phyloP scores from a whole-genome alignment of 768 basidiomycete genomes.

The Mycena indigotica region DNA sequence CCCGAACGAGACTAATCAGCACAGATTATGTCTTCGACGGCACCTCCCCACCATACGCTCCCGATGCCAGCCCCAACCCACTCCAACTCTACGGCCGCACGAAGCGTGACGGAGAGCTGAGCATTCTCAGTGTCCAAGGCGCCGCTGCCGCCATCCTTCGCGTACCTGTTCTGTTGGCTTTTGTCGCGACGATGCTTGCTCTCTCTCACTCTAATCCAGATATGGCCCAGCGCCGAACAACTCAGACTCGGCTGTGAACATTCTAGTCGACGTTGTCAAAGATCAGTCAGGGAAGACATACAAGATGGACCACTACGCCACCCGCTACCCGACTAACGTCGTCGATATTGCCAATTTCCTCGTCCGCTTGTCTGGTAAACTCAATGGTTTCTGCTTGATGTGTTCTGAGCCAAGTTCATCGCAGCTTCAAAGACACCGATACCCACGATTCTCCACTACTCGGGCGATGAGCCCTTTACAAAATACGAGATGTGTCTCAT shows the following conservation, averaged over 20 bases:
- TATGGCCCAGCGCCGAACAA: constrained; percentile 88
- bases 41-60: constrained; percentile 85
- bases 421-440: constrained; percentile 46
- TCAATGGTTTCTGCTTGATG: background rate
- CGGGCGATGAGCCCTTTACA: constrained; percentile 78
- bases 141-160: constrained; percentile 73
- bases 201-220: constrained; percentile 41
- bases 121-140: constrained; percentile 60
- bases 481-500: constrained; percentile 92
- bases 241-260: constrained; percentile 86
- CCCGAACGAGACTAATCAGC: background rate
- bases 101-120: constrained; percentile 85
- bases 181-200: background rate
- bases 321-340: constrained; percentile 90
- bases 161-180: constrained; percentile 82
- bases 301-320: constrained; percentile 96
- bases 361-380: constrained; percentile 66
- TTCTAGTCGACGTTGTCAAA: constrained; percentile 82
- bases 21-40: constrained; percentile 96
- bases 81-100: constrained; percentile 86
- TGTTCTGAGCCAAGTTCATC: background rate
- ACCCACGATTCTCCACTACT: constrained; percentile 84
- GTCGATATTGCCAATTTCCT: constrained; percentile 86
- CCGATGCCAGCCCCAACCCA: constrained; percentile 74
- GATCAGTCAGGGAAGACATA: constrained; percentile 87